Evolutionary conservation across 352 stramenopile genomes (phyloP).

Genomic region (Phytophthora sojae): DNA sequence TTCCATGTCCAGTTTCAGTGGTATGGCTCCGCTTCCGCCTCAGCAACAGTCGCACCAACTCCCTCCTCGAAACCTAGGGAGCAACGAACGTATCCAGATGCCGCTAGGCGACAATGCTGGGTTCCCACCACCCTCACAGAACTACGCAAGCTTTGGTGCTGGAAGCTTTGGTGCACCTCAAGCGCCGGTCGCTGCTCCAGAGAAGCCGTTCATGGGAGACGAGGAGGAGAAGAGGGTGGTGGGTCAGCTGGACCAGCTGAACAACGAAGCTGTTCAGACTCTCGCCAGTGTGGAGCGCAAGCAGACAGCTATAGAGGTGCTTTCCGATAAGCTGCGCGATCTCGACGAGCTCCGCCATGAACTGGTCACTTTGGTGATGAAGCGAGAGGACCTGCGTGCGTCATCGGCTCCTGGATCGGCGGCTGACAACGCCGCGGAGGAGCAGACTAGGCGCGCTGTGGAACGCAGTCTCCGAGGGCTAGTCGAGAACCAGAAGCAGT

Average conservation of each 20-base stretch:
- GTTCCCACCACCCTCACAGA: conserved; percentile 23
- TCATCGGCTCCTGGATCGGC: conserved; percentile 21
- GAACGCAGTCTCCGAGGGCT: conserved; percentile 62
- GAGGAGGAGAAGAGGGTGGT: conserved; percentile 64
- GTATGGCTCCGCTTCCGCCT: conserved; percentile 24
- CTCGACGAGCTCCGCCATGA: conserved; percentile 80
- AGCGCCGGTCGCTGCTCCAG: neutral
- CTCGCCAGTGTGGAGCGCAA: conserved; percentile 67
- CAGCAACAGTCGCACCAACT: conserved; percentile 31
- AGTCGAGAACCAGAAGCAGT: conserved; percentile 63
- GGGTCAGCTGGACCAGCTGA: conserved; percentile 63
- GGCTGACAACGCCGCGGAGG: conserved; percentile 33
- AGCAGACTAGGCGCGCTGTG: conserved; percentile 47
- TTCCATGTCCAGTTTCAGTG: conserved; percentile 51
- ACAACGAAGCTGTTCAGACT: conserved; percentile 50
- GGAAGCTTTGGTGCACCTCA: conserved; percentile 23
- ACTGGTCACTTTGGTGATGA: conserved; percentile 71
- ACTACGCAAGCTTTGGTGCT: conserved; percentile 25
- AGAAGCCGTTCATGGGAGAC: conserved; percentile 67
- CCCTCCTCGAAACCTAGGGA: conserved; percentile 30
- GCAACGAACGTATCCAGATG: conserved; percentile 37
- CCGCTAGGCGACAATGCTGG: conserved; percentile 19
- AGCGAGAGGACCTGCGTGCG: conserved; percentile 63
- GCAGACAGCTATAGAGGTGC: conserved; percentile 64
- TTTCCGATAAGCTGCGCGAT: conserved; percentile 72